A percentile compares a stretch with the other conserved stretches of the same genome.
These are phyloP conservation scores for Fusarium sacchari DNA, from an alignment of 2,329 filamentous ascomycete species.

Conservation along the genomic window DNA sequence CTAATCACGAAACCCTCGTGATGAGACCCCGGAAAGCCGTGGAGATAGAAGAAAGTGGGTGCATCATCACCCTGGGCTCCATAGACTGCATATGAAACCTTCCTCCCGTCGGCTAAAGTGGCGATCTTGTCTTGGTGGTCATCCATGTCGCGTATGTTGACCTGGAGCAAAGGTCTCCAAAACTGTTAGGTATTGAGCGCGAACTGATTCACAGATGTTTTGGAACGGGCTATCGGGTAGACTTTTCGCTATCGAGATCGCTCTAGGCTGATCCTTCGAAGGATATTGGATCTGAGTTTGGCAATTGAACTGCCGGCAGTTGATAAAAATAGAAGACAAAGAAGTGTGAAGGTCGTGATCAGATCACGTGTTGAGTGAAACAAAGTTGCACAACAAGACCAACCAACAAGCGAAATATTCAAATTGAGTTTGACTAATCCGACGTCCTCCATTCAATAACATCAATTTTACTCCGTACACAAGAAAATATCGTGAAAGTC, in stretches of 20 bases:
- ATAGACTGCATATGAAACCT: constrained; percentile 20
- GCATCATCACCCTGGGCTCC: constrained; percentile 2
- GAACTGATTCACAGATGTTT: neutral
- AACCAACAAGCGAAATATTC: neutral
- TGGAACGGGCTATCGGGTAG: neutral
- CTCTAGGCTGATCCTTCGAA: neutral
- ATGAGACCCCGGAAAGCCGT: constrained; percentile 28
- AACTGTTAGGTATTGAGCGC: rapidly evolving
- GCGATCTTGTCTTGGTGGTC: neutral
- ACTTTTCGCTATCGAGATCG: neutral
- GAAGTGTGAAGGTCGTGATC: neutral
- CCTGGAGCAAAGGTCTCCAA: neutral
- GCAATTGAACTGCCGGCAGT: neutral
- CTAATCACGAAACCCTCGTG: constrained; percentile 15
- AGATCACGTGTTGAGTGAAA: neutral
- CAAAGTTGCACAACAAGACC: neutral
- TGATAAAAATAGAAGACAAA: neutral
- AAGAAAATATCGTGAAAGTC: rapidly evolving
- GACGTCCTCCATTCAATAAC: rapidly evolving
- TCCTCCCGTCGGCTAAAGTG: constrained; percentile 18
- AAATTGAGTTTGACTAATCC: neutral
- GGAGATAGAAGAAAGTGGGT: constrained; percentile 21
- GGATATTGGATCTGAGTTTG: neutral
- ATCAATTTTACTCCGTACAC: neutral
- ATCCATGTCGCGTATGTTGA: constrained; percentile 3